Percentiles rank a stretch among this genome's conserved stretches.
Conservation (phyloP, 352 stramenopile species). For the Thalassiosira hispida region DNA sequence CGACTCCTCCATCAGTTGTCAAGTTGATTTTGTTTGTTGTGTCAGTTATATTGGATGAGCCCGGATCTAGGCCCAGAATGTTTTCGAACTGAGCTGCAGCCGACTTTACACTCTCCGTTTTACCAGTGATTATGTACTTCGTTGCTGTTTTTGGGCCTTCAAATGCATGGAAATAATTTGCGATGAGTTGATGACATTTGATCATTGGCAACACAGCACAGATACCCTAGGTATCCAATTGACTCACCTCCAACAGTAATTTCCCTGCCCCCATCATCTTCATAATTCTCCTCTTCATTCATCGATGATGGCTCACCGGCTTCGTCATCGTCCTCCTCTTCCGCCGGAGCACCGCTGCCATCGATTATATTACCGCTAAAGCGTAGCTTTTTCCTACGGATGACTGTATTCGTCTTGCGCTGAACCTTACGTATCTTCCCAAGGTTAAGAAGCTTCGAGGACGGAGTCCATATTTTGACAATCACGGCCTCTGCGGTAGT, state of each 20-base stretch:
- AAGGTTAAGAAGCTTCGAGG: conserved; percentile 34
- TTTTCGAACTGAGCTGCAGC: conserved; percentile 47
- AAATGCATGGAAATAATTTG: neutral
- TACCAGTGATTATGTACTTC: conserved; percentile 54
- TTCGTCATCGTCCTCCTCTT: conserved; percentile 30
- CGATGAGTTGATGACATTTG: conserved; percentile 1
- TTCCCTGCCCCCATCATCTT: conserved; percentile 15
- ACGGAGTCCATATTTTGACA: conserved; percentile 28
- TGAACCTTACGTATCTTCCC: conserved; percentile 45
- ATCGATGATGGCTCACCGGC: neutral
- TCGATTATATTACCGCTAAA: conserved; percentile 14
- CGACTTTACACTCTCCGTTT: conserved; percentile 40
- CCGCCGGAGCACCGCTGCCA: conserved; percentile 14
- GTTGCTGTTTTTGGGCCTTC: conserved; percentile 20
- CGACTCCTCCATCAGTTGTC: neutral
- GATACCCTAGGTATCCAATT: neutral
- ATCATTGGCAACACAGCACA: neutral
- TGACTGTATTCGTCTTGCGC: conserved; percentile 55
- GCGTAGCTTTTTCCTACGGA: conserved; percentile 47
- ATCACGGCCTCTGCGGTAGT: conserved; percentile 37
- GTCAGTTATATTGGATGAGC: conserved; percentile 26
- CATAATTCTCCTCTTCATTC: conserved; percentile 14
- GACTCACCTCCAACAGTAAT: neutral
- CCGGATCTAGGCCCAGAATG: conserved; percentile 45
- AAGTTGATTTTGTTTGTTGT: conserved; percentile 8